These are phyloP conservation scores for Hemileia vastatrix DNA, from an alignment of 1,284 basidiomycete species.

Conservation along the genomic window DNA sequence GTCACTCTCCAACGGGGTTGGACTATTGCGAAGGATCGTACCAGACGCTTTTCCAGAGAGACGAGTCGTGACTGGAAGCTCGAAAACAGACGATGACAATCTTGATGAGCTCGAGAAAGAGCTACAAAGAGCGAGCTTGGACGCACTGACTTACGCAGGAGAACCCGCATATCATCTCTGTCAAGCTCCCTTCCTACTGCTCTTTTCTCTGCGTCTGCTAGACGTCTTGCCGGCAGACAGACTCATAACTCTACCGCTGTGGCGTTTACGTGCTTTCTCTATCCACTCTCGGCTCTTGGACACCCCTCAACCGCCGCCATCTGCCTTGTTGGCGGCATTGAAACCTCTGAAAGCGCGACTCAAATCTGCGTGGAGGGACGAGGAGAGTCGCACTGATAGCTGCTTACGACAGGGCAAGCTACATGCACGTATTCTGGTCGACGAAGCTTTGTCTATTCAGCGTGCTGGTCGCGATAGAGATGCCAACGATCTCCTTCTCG, in stretches of 20 bases:
- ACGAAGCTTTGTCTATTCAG: no score
- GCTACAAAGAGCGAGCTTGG: slow-evolving; percentile 58
- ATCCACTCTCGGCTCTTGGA: slow-evolving; percentile 78
- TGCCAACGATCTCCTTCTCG: no score
- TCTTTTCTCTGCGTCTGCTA: slow-evolving; percentile 66
- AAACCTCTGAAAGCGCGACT: no score
- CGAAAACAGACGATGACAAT: slow-evolving; percentile 35
- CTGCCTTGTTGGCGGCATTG: slow-evolving; percentile 51
- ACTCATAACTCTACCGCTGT: slow-evolving; percentile 48
- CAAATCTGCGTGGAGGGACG: slow-evolving; percentile 34
- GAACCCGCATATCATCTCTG: slow-evolving; percentile 94
- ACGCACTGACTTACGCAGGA: slow-evolving; percentile 70
- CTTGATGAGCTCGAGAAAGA: slow-evolving; percentile 47
- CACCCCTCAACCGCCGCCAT: slow-evolving; percentile 61
- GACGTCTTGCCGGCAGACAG: slow-evolving; percentile 42
- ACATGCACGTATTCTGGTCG: no score
- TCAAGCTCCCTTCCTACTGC: slow-evolving; percentile 62
- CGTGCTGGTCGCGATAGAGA: no score
- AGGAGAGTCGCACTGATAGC: no score
- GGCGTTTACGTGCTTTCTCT: slow-evolving; percentile 65
- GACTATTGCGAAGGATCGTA: no score
- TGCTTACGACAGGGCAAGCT: no score
- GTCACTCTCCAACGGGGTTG: slow-evolving; percentile 45
- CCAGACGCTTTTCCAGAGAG: slow-evolving; percentile 51
- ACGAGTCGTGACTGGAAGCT: slow-evolving; percentile 45